Evolutionary conservation across 2,329 filamentous ascomycete species (phyloP).

Genomic region (Pyrenophora teres): DNA sequence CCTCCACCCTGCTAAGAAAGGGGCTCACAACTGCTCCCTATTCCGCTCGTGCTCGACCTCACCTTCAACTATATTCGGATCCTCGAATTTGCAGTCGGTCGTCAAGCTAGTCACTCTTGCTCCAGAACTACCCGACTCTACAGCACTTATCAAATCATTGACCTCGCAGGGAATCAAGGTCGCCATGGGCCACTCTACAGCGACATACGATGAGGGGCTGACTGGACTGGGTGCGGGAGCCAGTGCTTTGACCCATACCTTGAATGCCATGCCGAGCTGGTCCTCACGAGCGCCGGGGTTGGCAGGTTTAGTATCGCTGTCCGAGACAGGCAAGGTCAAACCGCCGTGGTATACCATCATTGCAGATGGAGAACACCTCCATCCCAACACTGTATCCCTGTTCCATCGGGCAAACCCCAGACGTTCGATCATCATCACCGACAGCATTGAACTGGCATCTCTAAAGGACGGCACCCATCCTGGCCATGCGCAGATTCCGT

Average conservation of each 20-base stretch:
- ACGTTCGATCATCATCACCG: conserved; percentile 59
- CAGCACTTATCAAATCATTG: conserved; percentile 51
- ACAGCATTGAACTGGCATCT: conserved; percentile 60
- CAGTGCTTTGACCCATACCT: conserved; percentile 58
- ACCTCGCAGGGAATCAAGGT: conserved; percentile 50
- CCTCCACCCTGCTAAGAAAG: conserved; percentile 58
- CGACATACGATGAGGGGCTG: conserved; percentile 54
- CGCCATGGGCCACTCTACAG: conserved; percentile 58
- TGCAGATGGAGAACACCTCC: conserved; percentile 60
- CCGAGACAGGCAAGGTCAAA: conserved; percentile 20
- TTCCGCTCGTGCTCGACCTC: conserved; percentile 48
- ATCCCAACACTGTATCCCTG: conserved; percentile 56
- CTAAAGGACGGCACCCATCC: conserved; percentile 58
- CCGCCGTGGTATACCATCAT: conserved; percentile 59
- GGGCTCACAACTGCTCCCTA: conserved; percentile 56
- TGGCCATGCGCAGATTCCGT: conserved; percentile 58
- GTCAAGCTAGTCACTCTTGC: conserved; percentile 60
- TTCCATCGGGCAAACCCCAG: conserved; percentile 54
- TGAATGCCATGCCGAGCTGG: conserved; percentile 60
- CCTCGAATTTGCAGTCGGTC: conserved; percentile 44
- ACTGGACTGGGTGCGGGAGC: conserved; percentile 55
- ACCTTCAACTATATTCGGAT: conserved; percentile 53
- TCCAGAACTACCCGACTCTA: conserved; percentile 55
- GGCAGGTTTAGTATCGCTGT: conserved; percentile 49
- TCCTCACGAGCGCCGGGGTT: conserved; percentile 58